A percentile compares a stretch with the other conserved stretches of the same genome.
These are phyloP conservation scores for Fraxinus albicans DNA, from an alignment of 305 asterid genomes.

Conservation along the genomic window DNA sequence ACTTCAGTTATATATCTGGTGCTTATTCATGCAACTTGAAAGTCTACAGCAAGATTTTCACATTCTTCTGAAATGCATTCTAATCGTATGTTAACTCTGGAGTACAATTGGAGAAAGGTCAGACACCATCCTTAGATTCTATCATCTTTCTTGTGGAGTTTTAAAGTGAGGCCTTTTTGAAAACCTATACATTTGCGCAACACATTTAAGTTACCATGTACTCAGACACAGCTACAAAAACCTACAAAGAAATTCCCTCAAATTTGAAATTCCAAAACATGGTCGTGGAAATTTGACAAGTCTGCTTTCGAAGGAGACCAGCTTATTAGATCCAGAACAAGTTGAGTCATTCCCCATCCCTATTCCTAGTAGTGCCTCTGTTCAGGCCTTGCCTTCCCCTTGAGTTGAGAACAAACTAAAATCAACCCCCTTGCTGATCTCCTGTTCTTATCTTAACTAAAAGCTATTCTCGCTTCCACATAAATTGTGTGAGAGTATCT, in stretches of 20 bases:
- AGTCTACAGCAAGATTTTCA: background rate
- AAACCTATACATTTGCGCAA: background rate
- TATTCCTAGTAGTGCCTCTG: background rate
- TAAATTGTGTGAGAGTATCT: background rate
- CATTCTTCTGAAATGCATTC: background rate
- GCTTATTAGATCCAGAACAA: background rate
- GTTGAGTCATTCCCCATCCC: background rate
- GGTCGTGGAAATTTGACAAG: background rate
- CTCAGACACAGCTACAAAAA: constrained; percentile 1
- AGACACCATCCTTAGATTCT: background rate
- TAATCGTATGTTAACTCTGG: background rate
- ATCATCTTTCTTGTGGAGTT: background rate
- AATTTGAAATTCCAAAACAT: background rate
- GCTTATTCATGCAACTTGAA: constrained; percentile 5
- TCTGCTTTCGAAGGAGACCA: background rate
- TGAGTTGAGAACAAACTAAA: background rate
- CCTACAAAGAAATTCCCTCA: background rate
- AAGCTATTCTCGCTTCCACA: too few relatives aligned
- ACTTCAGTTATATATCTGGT: background rate
- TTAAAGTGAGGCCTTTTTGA: background rate
- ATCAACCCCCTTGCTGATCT: too few relatives aligned
- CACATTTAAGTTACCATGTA: background rate
- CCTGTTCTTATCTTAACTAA: too few relatives aligned
- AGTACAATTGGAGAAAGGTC: background rate
- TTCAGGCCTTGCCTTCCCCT: background rate